Evolutionary conservation across 306 rosid genomes (phyloP).

Genomic region (Hippophae tibetana): DNA sequence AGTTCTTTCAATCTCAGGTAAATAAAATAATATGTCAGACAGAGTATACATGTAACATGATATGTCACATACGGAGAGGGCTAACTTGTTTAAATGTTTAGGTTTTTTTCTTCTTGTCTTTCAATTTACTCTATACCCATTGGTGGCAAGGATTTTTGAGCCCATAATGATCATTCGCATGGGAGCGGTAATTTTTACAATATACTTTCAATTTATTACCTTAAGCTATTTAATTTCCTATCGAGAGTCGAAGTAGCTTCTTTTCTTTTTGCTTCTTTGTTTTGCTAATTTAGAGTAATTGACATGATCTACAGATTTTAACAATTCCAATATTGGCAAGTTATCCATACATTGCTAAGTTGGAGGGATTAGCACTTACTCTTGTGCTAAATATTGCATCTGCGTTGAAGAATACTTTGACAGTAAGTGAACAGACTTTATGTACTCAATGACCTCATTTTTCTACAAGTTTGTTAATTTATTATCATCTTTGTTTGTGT

Average conservation of each 20-base stretch:
- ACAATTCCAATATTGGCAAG: conserved; percentile 57
- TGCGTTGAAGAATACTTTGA: conserved; percentile 31
- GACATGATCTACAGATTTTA: conserved; percentile 33
- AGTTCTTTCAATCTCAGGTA: conserved; percentile 65
- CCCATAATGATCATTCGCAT: conserved; percentile 15
- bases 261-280: no score
- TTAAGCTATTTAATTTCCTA: background rate
- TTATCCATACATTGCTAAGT: conserved; percentile 41
- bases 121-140: conserved; percentile 45
- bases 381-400: conserved; percentile 34
- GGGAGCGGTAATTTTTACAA: background rate
- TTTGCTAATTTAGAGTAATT: background rate
- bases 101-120: conserved; percentile 51
- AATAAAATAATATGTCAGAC: background rate
- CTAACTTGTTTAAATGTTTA: conserved; percentile 14
- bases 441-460: background rate
- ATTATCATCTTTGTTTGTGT: conserved; percentile 2
- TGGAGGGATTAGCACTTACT: conserved; percentile 39
- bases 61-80: background rate
- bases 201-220: background rate
- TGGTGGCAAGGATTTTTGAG: conserved; percentile 40
- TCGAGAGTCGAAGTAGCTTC: no score
- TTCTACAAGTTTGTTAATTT: no score
- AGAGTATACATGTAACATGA: background rate
- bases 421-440: conserved; percentile 37